phyloP scores from a whole-genome alignment of 768 basidiomycete genomes.

The Mycena alexandri region DNA sequence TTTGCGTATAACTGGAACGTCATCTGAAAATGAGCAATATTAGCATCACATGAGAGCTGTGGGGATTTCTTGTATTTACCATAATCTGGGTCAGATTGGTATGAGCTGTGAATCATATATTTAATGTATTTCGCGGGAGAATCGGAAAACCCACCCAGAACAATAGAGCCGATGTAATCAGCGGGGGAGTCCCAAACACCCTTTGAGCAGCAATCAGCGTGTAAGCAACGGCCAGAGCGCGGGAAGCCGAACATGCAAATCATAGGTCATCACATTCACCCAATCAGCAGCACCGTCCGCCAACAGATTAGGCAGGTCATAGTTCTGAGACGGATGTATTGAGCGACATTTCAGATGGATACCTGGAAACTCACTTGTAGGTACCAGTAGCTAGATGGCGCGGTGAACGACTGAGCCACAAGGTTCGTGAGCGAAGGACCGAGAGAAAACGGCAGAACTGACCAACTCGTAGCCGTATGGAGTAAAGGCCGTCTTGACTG shows the following conservation, averaged over 20 bases:
- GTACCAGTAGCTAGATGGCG: slow-evolving; percentile 29
- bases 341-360: too few species aligned
- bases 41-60: too few species aligned
- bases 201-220: too few species aligned
- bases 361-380: neutral
- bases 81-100: too few species aligned
- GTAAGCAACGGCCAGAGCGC: neutral
- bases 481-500: slow-evolving; percentile 19
- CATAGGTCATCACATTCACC: slow-evolving; percentile 23
- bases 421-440: neutral
- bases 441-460: neutral
- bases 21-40: too few species aligned
- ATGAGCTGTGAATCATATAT: too few species aligned
- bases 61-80: too few species aligned
- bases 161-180: slow-evolving; percentile 19
- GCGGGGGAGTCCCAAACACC: too few species aligned
- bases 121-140: neutral
- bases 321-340: neutral
- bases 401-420: slow-evolving; percentile 17
- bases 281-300: slow-evolving; percentile 11
- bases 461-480: slow-evolving; percentile 15
- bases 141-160: neutral
- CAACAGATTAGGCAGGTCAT: neutral
- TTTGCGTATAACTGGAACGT: too few species aligned
- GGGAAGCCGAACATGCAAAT: slow-evolving; percentile 11